These are phyloP conservation scores for Trichoderma sp. DNA, from an alignment of 2,329 filamentous ascomycete species.

Conservation along the genomic window DNA sequence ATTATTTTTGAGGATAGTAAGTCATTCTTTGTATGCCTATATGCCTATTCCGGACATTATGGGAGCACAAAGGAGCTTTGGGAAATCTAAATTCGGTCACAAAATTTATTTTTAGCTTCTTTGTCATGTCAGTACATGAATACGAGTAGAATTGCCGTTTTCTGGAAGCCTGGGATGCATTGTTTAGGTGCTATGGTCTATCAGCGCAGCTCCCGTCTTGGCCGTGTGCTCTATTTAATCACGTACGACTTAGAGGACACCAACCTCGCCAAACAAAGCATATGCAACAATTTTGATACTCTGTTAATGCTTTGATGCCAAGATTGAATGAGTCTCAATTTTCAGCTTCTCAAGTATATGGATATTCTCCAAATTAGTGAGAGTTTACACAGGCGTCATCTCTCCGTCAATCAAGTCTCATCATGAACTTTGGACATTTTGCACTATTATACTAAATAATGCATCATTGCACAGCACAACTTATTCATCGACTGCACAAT, in stretches of 20 bases:
- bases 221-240: background rate
- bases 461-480: background rate
- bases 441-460: background rate
- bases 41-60: background rate
- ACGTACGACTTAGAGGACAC: background rate
- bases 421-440: background rate
- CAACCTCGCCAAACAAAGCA: background rate
- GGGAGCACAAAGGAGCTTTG: background rate
- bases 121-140: background rate
- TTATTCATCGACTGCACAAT: background rate
- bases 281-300: background rate
- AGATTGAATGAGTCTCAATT: background rate
- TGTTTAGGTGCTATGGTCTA: background rate
- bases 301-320: accelerated
- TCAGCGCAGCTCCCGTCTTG: background rate
- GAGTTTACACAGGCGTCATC: background rate
- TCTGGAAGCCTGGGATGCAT: background rate
- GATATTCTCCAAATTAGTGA: background rate
- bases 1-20: background rate
- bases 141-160: background rate
- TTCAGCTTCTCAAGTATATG: background rate
- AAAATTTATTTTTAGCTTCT: background rate
- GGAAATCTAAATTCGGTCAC: background rate
- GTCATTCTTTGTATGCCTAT: background rate
- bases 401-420: background rate